Percentiles rank a stretch among this genome's conserved stretches.
phyloP scores from a whole-genome alignment of 1,284 basidiomycete species.

The Thelephora terrestris region DNA sequence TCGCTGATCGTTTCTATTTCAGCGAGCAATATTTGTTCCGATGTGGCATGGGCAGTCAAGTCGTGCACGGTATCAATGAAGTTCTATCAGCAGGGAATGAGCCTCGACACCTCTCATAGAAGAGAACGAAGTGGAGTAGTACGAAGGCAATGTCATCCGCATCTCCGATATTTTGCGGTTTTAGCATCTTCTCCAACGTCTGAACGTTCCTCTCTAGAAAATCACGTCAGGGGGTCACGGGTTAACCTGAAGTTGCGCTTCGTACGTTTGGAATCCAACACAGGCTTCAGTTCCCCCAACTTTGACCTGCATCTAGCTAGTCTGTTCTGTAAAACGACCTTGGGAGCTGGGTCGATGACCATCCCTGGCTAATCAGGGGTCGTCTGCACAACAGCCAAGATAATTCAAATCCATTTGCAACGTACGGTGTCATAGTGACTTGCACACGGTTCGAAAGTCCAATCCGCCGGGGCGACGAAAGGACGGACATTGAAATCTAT shows the following conservation, averaged over 20 bases:
- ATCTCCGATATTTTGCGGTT: constrained; percentile 47
- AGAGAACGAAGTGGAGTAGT: not conserved
- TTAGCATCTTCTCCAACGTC: constrained; percentile 38
- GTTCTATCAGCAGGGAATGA: constrained; percentile 30
- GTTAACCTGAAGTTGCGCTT: constrained; percentile 9
- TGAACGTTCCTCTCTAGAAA: constrained; percentile 45
- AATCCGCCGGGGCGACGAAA: constrained; percentile 54
- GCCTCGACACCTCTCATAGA: not conserved
- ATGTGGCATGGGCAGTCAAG: constrained; percentile 41
- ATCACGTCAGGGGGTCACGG: constrained; percentile 1
- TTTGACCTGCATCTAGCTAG: constrained; percentile 49
- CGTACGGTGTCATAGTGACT: constrained; percentile 66
- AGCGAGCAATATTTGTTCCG: constrained; percentile 41
- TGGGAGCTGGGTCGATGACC: constrained; percentile 54
- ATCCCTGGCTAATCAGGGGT: constrained; percentile 40
- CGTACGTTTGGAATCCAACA: constrained; percentile 55
- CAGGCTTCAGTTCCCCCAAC: constrained; percentile 45
- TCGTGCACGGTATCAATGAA: constrained; percentile 59
- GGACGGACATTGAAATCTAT: constrained; percentile 59
- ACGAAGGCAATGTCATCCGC: constrained; percentile 35
- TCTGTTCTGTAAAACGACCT: constrained; percentile 71
- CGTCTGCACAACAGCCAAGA: not conserved
- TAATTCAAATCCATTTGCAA: not conserved
- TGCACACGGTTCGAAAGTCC: constrained; percentile 66
- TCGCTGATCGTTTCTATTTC: constrained; percentile 52